phyloP scores from a whole-genome alignment of 148 eudicot species.

The Rhododendron ovatum region DNA sequence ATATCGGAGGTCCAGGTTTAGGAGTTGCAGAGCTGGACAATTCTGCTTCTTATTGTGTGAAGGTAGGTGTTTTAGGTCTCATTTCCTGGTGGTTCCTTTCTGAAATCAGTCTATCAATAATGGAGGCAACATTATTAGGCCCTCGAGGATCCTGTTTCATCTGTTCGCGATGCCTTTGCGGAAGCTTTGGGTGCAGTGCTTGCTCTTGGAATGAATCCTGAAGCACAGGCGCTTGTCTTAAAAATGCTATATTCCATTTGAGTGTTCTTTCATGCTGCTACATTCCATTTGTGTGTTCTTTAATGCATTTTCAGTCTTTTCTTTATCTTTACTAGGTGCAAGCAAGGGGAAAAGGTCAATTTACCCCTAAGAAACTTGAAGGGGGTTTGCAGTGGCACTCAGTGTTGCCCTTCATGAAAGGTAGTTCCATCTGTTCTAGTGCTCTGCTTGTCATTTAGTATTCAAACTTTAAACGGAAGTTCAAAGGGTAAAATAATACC shows the following conservation, averaged over 20 bases:
- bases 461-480: neutral
- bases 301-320: conserved; percentile 12
- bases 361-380: conserved; percentile 68
- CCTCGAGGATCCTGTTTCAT: conserved; percentile 76
- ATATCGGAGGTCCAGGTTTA: conserved; percentile 91
- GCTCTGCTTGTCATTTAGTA: neutral
- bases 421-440: conserved; percentile 20
- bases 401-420: conserved; percentile 72
- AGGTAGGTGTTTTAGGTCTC: conserved; percentile 37
- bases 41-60: conserved; percentile 75
- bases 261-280: conserved; percentile 9
- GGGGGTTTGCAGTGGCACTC: conserved; percentile 78
- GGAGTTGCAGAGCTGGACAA: conserved; percentile 85
- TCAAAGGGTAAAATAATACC: neutral
- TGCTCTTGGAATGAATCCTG: conserved; percentile 97
- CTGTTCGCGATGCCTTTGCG: conserved; percentile 94
- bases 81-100: conserved; percentile 11
- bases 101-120: conserved; percentile 3
- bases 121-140: conserved; percentile 43
- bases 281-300: conserved; percentile 2
- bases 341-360: conserved; percentile 66
- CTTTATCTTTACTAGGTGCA: conserved; percentile 51
- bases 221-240: conserved; percentile 60
- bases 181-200: conserved; percentile 90
- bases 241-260: neutral